phyloP scores from a whole-genome alignment of 306 rosid genomes.

The Luffa acutangula region DNA sequence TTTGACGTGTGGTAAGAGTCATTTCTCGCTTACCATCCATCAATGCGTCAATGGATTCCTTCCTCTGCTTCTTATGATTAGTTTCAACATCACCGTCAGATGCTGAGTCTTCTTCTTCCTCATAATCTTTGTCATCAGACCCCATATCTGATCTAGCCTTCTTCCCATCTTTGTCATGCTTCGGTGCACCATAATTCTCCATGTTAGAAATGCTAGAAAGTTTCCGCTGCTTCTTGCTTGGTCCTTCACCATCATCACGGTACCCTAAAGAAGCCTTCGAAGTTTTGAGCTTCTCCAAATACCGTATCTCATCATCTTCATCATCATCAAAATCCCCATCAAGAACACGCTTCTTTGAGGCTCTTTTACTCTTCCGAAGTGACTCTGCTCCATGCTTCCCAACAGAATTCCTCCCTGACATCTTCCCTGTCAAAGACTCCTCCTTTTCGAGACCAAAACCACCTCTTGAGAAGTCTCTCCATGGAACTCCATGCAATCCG shows the following conservation, averaged over 20 bases:
- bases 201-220: slow-evolving; percentile 61
- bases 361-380: slow-evolving; percentile 73
- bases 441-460: slow-evolving; percentile 63
- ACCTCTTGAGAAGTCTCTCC: slow-evolving; percentile 75
- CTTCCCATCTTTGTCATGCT: slow-evolving; percentile 29
- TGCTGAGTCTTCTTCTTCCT: slow-evolving; percentile 58
- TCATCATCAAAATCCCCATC: slow-evolving; percentile 57
- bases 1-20: slow-evolving; percentile 75
- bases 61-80: slow-evolving; percentile 68
- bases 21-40: slow-evolving; percentile 62
- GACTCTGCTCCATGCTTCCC: slow-evolving; percentile 53
- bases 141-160: slow-evolving; percentile 24
- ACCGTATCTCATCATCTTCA: slow-evolving; percentile 81
- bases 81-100: slow-evolving; percentile 68
- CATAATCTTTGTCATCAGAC: slow-evolving; percentile 33
- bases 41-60: slow-evolving; percentile 64
- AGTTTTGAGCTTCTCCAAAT: slow-evolving; percentile 76
- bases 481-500: slow-evolving; percentile 74
- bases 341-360: slow-evolving; percentile 61
- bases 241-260: slow-evolving; percentile 64
- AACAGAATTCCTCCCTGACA: slow-evolving; percentile 35
- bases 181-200: slow-evolving; percentile 42
- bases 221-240: slow-evolving; percentile 64
- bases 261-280: slow-evolving; percentile 53
- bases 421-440: slow-evolving; percentile 44